Evolutionary conservation across 2,329 filamentous ascomycete genomes (phyloP).

Genomic region (Hymenotorrendiella dingleyae): DNA sequence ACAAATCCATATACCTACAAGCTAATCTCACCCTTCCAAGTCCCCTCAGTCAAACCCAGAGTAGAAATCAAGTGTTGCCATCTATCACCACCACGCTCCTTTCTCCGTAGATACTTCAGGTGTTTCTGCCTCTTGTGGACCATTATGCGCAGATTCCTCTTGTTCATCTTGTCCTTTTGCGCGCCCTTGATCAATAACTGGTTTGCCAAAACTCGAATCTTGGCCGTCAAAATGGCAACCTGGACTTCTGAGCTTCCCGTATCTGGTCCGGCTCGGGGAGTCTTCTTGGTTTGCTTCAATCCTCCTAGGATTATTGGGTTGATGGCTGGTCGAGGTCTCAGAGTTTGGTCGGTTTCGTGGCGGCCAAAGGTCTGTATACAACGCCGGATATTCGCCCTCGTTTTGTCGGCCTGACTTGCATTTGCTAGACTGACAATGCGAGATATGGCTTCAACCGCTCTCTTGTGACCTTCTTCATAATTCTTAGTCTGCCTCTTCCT

Average conservation of each 20-base stretch:
- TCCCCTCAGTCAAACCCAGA: slow-evolving; percentile 79
- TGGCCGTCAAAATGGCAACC: slow-evolving; percentile 88
- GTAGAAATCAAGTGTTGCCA: slow-evolving; percentile 83
- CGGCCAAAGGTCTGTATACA: slow-evolving; percentile 86
- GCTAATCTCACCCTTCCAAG: slow-evolving; percentile 85
- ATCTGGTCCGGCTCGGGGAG: slow-evolving; percentile 75
- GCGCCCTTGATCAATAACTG: slow-evolving; percentile 62
- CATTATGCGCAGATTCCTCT: slow-evolving; percentile 78
- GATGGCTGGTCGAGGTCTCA: slow-evolving; percentile 42
- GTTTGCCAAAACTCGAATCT: slow-evolving; percentile 77
- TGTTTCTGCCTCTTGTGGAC: slow-evolving; percentile 88
- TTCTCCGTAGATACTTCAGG: slow-evolving; percentile 76
- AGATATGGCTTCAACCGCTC: slow-evolving; percentile 67
- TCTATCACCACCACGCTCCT: slow-evolving; percentile 84
- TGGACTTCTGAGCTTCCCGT: slow-evolving; percentile 98
- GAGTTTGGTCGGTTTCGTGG: slow-evolving; percentile 72
- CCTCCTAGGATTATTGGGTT: slow-evolving; percentile 15
- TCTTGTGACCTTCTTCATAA: slow-evolving; percentile 54
- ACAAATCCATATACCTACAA: slow-evolving; percentile 42
- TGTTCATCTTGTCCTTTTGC: slow-evolving; percentile 88
- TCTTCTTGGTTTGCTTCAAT: slow-evolving; percentile 34
- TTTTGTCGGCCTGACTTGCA: slow-evolving; percentile 69
- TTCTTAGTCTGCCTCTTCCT: slow-evolving; percentile 30
- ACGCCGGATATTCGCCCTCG: slow-evolving; percentile 75
- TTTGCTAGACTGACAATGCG: slow-evolving; percentile 76